Evolutionary conservation across 176 grass and related monocot species (phyloP), one percentile per base, ranked within the genome.

Genomic region (Typha latifolia): DNA sequence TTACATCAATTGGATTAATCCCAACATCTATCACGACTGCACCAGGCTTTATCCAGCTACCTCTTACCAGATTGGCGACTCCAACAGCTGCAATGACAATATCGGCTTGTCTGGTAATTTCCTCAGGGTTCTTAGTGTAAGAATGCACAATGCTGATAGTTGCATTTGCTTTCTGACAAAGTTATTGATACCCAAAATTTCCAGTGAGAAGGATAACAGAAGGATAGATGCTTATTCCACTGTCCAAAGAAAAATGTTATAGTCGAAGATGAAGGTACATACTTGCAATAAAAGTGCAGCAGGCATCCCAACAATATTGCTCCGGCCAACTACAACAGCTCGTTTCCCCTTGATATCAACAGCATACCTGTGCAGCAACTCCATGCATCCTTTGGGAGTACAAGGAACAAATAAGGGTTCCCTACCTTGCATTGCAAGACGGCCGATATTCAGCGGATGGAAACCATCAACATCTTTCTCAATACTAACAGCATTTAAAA

Each of bases 361-460:
- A 68, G 81, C 82, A 70, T 68, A 84, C 83, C 94, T 78, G 72
- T 78, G 71, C 20, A 97, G 75, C 61, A 97, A 74, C 71, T 97
- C 94, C 75, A 97, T 97, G 78, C 94, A 97, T 82, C 94, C 85
- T 84, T 92, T 97, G n/a, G 94, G 94, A 29, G 94, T 97, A 82
- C 94, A 97, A 43, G 94, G 89, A 69, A 93, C 83, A 85, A 92
- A 97, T 52, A 90, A 82, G 0, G 94, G 85, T 37, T 99, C 76
- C 32, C 94, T 63, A 22, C 94, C 89, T 86, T 99, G 94, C 94
- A 99, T 99, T 32, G 89, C 85, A 70, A 99, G 88, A 37, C 86
- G 81, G 27, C 94, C 94, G 62, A 99, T 99, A 73, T 97, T 97
- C 62, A 97, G 77, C 4, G 94, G 94, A 79, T 99, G 89, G 66